These are phyloP conservation scores for Mycena alexandri DNA, from an alignment of 768 basidiomycete species.

Conservation along the genomic window DNA sequence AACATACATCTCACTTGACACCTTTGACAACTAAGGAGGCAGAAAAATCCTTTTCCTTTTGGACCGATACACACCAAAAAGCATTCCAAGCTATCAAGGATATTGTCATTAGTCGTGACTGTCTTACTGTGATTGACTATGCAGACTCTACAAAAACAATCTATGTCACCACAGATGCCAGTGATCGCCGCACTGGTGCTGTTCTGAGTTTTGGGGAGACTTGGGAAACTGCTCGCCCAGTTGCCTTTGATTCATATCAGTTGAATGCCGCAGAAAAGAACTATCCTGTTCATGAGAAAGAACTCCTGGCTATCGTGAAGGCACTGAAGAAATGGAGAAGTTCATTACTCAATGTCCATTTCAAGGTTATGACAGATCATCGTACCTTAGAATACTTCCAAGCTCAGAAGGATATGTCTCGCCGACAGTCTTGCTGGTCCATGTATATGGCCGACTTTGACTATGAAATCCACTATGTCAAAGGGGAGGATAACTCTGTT, in stretches of 20 bases:
- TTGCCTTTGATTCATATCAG: conserved; percentile 46
- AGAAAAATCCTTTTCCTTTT: neutral
- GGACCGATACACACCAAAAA: neutral
- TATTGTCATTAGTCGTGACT: neutral
- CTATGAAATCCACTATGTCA: conserved; percentile 49
- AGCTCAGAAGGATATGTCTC: conserved; percentile 46
- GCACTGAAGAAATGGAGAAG: conserved; percentile 46
- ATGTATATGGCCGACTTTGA: conserved; percentile 46
- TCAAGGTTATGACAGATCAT: conserved; percentile 53
- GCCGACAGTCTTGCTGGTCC: conserved; percentile 49
- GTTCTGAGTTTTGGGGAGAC: conserved; percentile 14
- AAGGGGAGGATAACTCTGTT: conserved; percentile 49
- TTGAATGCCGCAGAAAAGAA: conserved; percentile 46
- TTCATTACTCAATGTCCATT: conserved; percentile 40
- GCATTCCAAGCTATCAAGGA: neutral
- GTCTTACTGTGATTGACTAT: conserved; percentile 1
- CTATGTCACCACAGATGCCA: conserved; percentile 2
- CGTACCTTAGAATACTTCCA: conserved; percentile 50
- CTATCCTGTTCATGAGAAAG: conserved; percentile 36
- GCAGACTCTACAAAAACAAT: neutral
- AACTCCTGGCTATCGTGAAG: conserved; percentile 51
- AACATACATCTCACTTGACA: neutral
- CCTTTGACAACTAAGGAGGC: conserved; percentile 1
- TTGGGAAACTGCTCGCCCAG: conserved; percentile 50
- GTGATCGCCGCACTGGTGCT: conserved; percentile 4